These are phyloP conservation scores for Climacium dendroides DNA, from an alignment of 225 moss, liverwort and hornwort genomes.

Conservation along the genomic window DNA sequence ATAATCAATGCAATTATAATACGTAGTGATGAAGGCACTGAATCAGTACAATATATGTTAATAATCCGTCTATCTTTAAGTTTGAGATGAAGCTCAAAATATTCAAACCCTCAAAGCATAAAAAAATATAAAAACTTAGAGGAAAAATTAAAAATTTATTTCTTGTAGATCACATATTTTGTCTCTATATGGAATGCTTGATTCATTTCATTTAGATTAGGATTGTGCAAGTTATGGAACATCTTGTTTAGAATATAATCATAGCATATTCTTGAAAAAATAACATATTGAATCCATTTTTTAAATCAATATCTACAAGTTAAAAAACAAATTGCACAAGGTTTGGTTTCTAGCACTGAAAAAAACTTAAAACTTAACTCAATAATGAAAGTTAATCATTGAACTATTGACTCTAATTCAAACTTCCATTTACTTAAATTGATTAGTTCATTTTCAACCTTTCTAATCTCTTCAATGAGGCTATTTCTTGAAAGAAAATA, in stretches of 20 bases:
- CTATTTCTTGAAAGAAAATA: not conserved
- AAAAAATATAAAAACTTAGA: too few relatives aligned
- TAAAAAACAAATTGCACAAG: not conserved
- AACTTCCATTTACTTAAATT: not conserved
- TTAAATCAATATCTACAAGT: not conserved
- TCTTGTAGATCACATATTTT: too few relatives aligned
- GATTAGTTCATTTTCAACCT: not conserved
- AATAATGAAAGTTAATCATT: not conserved
- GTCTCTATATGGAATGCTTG: not conserved
- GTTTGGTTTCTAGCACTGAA: too few relatives aligned
- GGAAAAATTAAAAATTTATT: too few relatives aligned
- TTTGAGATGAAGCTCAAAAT: too few relatives aligned
- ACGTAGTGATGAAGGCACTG: too few relatives aligned
- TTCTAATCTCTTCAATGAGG: not conserved
- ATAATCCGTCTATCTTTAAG: too few relatives aligned
- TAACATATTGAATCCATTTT: not conserved
- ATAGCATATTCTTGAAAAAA: not conserved
- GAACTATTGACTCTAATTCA: not conserved
- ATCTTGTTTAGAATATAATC: accelerated
- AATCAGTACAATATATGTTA: too few relatives aligned
- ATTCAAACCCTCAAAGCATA: too few relatives aligned
- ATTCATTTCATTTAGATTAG: not conserved
- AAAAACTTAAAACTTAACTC: accelerated
- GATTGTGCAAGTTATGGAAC: not conserved
- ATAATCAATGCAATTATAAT: too few relatives aligned